phyloP scores from a whole-genome alignment of 768 basidiomycete genomes.

The Mycena venus region DNA sequence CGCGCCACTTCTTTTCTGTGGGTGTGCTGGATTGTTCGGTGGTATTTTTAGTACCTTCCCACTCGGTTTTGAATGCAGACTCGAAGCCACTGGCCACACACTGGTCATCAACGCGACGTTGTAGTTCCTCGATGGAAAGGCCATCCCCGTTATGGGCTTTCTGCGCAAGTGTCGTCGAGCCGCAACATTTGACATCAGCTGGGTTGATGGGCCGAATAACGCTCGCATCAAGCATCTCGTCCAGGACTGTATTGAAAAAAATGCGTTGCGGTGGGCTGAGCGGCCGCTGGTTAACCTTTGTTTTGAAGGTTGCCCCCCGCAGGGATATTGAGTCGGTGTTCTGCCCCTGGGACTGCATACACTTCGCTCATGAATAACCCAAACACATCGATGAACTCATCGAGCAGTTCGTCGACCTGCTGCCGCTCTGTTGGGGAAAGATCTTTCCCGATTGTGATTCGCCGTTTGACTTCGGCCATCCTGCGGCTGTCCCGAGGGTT shows the following conservation, averaged over 20 bases:
- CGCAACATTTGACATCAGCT: slow-evolving; percentile 30
- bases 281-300: slow-evolving; percentile 35
- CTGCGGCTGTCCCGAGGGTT: not conserved
- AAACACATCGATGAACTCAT: slow-evolving; percentile 18
- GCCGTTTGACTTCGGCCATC: slow-evolving; percentile 15
- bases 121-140: slow-evolving; percentile 22
- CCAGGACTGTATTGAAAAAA: slow-evolving; percentile 36
- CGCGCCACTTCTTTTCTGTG: slow-evolving; percentile 47
- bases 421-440: not conserved
- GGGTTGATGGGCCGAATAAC: slow-evolving; percentile 10
- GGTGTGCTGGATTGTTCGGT: not conserved
- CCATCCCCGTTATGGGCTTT: slow-evolving; percentile 27
- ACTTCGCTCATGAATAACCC: slow-evolving; percentile 20
- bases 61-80: not conserved
- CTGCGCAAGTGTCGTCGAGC: slow-evolving; percentile 28
- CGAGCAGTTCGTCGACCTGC: slow-evolving; percentile 17
- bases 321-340: not conserved
- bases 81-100: slow-evolving; percentile 19
- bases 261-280: slow-evolving; percentile 37
- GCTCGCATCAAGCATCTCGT: slow-evolving; percentile 39
- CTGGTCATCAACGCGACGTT: slow-evolving; percentile 24
- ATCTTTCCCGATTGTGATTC: slow-evolving; percentile 11
- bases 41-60: slow-evolving; percentile 33
- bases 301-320: slow-evolving; percentile 9
- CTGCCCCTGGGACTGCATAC: not conserved